Evolutionary conservation across 345 rosid species (phyloP).

Genomic region (Syzygium oleosum): DNA sequence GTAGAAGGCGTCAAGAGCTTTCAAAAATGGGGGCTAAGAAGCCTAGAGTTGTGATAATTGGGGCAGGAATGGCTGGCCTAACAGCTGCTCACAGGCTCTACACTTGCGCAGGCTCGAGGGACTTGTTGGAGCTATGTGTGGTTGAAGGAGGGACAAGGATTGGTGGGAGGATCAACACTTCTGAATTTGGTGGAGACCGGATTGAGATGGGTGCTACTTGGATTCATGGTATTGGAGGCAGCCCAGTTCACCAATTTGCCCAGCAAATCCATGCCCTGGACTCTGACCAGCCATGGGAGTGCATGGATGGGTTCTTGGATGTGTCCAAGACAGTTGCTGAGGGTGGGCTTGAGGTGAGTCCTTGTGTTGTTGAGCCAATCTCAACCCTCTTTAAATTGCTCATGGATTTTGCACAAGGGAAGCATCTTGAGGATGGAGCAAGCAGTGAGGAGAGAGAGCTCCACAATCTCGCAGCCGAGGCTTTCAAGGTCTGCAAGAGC

Average conservation of each 20-base stretch:
- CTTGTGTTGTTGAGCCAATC: conserved; percentile 39
- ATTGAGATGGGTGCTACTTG: conserved; percentile 99
- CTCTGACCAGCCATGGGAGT: conserved; percentile 91
- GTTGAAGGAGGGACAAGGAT: conserved; percentile 87
- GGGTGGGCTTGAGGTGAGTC: conserved; percentile 59
- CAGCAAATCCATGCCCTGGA: conserved; percentile 47
- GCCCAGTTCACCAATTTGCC: conserved; percentile 74
- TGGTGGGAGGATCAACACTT: conserved; percentile 89
- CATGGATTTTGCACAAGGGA: conserved; percentile 81
- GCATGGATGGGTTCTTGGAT: conserved; percentile 70
- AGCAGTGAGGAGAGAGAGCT: conserved; percentile 10
- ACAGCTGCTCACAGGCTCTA: conserved; percentile 91
- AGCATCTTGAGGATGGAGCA: conserved; percentile 10
- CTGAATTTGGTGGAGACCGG: conserved; percentile 77
- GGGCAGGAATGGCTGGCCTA: conserved; percentile 98
- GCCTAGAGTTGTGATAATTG: conserved; percentile 85
- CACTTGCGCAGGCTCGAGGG: conserved; percentile 25
- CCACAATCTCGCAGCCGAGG: conserved; percentile 25
- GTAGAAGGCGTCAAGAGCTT: not conserved
- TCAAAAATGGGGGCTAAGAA: conserved; percentile 57
- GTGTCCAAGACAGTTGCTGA: conserved; percentile 50
- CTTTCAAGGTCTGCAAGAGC: conserved; percentile 18
- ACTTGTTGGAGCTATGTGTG: conserved; percentile 65
- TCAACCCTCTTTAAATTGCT: conserved; percentile 59
- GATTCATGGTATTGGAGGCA: conserved; percentile 98